Evolutionary conservation across 768 basidiomycete species (phyloP), one percentile per base, ranked within the genome.

Genomic region (Boletus barrowsii): DNA sequence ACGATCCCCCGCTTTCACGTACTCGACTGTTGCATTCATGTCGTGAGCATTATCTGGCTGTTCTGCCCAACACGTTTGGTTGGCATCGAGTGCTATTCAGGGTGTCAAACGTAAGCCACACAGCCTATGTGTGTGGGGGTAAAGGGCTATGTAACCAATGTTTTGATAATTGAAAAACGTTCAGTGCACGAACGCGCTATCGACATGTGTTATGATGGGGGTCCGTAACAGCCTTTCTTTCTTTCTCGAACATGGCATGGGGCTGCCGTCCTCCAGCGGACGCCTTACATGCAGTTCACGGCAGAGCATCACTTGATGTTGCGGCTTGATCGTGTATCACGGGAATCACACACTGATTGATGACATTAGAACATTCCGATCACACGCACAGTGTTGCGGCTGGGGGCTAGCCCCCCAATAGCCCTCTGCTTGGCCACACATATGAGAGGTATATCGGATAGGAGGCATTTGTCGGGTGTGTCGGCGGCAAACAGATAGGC

Each of bases 31-130:
- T 50, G 49, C 33, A 48, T 66, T 61, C 65, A 58, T 66, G 54
- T 62, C 63, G 37, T 47, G 55, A 52, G 47, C 51, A 55, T 39
- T 49, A 56, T 58, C 46, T 54, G 36, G 15, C 43, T 47, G 42
- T 49, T 47, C 51, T 53, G 49, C 44, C 52, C 22, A 36, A 58
- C 62, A 66, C 67, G 66, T 62, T 68, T 35, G 45, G 26, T 32
- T 58, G 66, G 61, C 57, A 47, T 49, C 18, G 51, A 41, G 45
- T 65, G 65, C 63, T 54, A 47, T 60, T 58, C 55, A 68, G 65
- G 66, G 61, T 66, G 47, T 4, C 58, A 54, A 67, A 67, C 65
- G 65, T 67, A 67, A 67, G 57, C 54, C 33, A 39, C 61, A 67
- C 65, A 68, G 66, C 66, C 59, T 48, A 30, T 18, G 52, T 50